Percentiles rank a stretch among this genome's conserved stretches.
These are phyloP conservation scores for Cercospora canescens DNA, from an alignment of 2,329 filamentous ascomycete species.

Conservation along the genomic window DNA sequence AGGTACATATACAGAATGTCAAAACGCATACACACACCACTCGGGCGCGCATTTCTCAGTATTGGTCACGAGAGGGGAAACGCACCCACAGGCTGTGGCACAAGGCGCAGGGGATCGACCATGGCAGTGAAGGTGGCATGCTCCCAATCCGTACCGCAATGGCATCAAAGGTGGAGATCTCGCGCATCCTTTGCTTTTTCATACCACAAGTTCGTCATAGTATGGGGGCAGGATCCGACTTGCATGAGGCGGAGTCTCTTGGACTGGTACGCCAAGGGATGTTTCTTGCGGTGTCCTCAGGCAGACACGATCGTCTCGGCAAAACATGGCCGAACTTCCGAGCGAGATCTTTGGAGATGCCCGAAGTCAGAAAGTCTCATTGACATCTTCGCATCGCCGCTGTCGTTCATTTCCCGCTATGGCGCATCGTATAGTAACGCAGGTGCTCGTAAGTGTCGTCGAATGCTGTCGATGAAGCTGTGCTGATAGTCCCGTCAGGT, in stretches of 20 bases:
- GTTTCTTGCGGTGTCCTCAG: not conserved
- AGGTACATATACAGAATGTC: not conserved
- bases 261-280: no score
- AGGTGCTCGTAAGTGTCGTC: conserved; percentile 64
- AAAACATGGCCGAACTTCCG: conserved; percentile 4
- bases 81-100: not conserved
- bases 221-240: not conserved
- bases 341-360: conserved; percentile 19
- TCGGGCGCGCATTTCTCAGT: not conserved
- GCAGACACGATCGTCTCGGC: not conserved
- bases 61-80: not conserved
- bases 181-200: conserved; percentile 4
- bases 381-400: conserved; percentile 10
- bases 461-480: not conserved
- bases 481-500: conserved; percentile 44
- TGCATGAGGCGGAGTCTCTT: not conserved
- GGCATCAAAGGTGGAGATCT: not conserved
- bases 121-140: not conserved
- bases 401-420: conserved; percentile 17
- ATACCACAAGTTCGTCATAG: conserved; percentile 6
- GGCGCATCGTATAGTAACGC: conserved; percentile 93
- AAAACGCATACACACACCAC: not conserved
- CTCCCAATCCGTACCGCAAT: not conserved
- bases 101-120: not conserved
- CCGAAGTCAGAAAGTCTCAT: conserved; percentile 1